phyloP scores from a whole-genome alignment of 768 basidiomycete genomes.

The Mycena belliarum region DNA sequence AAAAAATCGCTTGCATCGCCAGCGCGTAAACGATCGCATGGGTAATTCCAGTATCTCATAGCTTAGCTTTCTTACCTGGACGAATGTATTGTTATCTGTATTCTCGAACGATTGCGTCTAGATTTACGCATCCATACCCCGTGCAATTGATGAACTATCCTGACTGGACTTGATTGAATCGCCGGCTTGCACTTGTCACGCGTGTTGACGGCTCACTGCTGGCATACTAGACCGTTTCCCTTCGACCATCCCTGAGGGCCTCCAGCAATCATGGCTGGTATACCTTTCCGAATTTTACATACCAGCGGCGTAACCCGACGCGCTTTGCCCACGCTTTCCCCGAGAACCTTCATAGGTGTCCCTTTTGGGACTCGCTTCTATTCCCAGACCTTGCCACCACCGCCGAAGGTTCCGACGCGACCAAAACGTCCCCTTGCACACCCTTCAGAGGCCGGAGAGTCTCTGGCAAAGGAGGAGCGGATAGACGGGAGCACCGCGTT shows the following conservation, averaged over 20 bases:
- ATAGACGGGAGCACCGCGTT: constrained; percentile 19
- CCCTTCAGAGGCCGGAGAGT: background rate
- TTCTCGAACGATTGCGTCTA: background rate
- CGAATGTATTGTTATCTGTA: constrained; percentile 15
- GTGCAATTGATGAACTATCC: no score
- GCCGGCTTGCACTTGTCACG: background rate
- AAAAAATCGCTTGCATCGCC: constrained; percentile 79
- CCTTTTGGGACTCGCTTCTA: background rate
- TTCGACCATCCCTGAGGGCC: background rate
- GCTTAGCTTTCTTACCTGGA: background rate
- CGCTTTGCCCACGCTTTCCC: background rate
- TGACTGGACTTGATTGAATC: no score
- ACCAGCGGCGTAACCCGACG: no score
- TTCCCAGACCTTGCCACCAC: background rate
- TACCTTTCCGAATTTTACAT: constrained; percentile 12
- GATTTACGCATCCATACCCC: no score
- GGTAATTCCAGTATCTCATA: constrained; percentile 10
- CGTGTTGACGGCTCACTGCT: background rate
- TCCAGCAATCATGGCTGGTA: background rate
- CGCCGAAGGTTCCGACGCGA: constrained; percentile 1
- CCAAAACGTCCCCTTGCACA: background rate
- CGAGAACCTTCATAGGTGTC: background rate
- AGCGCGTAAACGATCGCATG: constrained; percentile 66
- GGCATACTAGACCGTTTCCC: no score
- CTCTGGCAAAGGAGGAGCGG: background rate